Base-by-base conservation (phyloP, 2,329 filamentous ascomycete species). In the Ophiostoma ulmi region DNA sequence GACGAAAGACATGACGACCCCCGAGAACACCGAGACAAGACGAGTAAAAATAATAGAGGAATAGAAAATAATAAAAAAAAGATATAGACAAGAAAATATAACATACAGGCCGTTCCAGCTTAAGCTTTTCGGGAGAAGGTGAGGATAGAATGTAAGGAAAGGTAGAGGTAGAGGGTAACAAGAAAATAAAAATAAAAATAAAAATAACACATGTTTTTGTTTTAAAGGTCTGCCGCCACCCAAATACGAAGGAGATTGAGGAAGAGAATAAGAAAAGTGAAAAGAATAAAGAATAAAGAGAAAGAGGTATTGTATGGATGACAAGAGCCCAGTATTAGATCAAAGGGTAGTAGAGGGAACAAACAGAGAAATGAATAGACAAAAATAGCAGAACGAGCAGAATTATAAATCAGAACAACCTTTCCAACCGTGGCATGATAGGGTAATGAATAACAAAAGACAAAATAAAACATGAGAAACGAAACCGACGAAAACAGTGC, bases 1-100 rank as follows among this genome's bases (percentile, higher is more conserved):
- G n/a, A 26, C 20, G 22, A 55, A 22, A 22, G n/a, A 55, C 52
- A 65, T 38, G 63, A 55, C 52, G 20, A 63, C 4, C 58, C 58
- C 58, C 58, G 14, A 35, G 58, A 63, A 63, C 58, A 63, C 63
- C 63, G 17, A 36, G 58, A 17, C 52, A 58, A 48, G 8, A 22
- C 26, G 61, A 38, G 13, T n/a, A 61, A 26, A 31, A 61, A 61
- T 13, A 13, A n/a, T 0, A 39, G 41, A 11, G 22, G 31, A 11
- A 13, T 8, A n/a, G 20, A 66, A 31, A 22, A 13, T 13, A 11
- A 63, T 26, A 35, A 63, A 20, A 63, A 65, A 65, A 17, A 31
- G 35, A n/a, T 67, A 35, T 61, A 44, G 48, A 58, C 44, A 63
- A 63, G 58, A 63, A 55, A 26, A 63, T 63, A 63, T 63, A 63